Evolutionary conservation across 2,329 filamentous ascomycete species (phyloP).

Genomic region (Paecilomyces niveus): DNA sequence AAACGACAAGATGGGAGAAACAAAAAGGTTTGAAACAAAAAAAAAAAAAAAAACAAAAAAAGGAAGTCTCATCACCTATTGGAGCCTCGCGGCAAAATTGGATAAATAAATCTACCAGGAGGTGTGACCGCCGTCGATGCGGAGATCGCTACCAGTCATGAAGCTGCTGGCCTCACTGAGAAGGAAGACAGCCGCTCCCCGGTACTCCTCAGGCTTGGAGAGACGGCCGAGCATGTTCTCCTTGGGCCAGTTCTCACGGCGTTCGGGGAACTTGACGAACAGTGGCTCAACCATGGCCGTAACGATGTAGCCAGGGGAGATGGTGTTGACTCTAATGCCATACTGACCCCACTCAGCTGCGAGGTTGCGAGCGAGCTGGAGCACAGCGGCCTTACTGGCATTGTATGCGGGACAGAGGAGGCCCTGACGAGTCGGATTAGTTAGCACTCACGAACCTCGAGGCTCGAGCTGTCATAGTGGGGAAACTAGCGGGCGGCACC

Average conservation of each 20-base stretch:
- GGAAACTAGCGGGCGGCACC: neutral
- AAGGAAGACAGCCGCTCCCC: constrained; percentile 46
- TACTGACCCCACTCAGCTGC: constrained; percentile 43
- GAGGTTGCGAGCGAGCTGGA: constrained; percentile 41
- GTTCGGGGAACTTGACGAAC: constrained; percentile 59
- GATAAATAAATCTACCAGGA: constrained; percentile 39
- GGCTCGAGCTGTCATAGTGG: neutral
- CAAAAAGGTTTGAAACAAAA: constrained; percentile 23
- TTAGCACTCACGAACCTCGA: neutral
- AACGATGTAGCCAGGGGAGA: constrained; percentile 42
- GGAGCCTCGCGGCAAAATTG: neutral
- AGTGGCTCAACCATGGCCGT: constrained; percentile 40
- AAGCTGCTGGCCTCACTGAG: constrained; percentile 46
- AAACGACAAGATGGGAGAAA: constrained; percentile 26
- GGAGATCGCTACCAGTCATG: constrained; percentile 49
- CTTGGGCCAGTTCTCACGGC: constrained; percentile 73
- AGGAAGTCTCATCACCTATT: too few species aligned
- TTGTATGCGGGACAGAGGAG: constrained; percentile 45
- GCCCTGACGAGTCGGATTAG: constrained; percentile 23
- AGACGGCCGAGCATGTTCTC: constrained; percentile 77
- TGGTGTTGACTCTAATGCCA: constrained; percentile 44
- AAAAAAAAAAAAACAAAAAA: constrained; percentile 4
- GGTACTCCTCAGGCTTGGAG: constrained; percentile 62
- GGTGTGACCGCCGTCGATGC: constrained; percentile 49
- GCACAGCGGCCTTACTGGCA: constrained; percentile 42